Base-by-base conservation (phyloP, 169 alveolate species). In the Eimeria zaria region DNA sequence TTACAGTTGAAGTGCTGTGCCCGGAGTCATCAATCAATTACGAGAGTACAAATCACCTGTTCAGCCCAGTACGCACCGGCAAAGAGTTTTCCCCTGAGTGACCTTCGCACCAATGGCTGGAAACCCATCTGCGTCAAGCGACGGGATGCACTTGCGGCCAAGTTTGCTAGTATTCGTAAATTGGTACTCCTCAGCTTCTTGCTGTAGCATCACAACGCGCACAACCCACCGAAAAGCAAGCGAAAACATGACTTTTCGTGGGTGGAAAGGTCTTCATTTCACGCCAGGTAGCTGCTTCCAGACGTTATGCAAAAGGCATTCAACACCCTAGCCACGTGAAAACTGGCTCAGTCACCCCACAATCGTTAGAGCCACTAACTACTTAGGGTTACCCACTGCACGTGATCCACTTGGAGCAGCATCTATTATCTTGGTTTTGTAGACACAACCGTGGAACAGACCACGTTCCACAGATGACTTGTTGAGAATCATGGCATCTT, bases 401-500 rank as follows among this genome's bases (percentile, higher is more conserved):
- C 96, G 96, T 7, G 96, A 62, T n/a, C 81, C 71, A 41, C 90
- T 74, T 30, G 97, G 97, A 24, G 93, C 95, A 1, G 97, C 95
- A 30, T 95, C 99, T 27, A 98, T 97, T 67, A 98, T 95, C 96
- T 98, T 98, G 48, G 99, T 99, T 98, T 99, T 99, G 98, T 99
- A 99, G 62, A 99, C 99, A 91, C 98, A 98, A 22, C 99, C 99
- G 97, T 99, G 99, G 53, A 99, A 99, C 95, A 99, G 98, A 33
- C 99, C 99, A 95, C 99, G 99, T 92, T 99, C 99, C 96, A 99
- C 98, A 60, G 99, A 99, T 7, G 99, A 98, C 97, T 99, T 99
- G 97, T 99, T 99, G 90, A 99, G 98, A 55, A 99, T 99, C 99
- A 99, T 99, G 89, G 99, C 99, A 97, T 99, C 99, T 97, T 99